phyloP scores from a whole-genome alignment of 345 rosid species.

The Citrus inodora region DNA sequence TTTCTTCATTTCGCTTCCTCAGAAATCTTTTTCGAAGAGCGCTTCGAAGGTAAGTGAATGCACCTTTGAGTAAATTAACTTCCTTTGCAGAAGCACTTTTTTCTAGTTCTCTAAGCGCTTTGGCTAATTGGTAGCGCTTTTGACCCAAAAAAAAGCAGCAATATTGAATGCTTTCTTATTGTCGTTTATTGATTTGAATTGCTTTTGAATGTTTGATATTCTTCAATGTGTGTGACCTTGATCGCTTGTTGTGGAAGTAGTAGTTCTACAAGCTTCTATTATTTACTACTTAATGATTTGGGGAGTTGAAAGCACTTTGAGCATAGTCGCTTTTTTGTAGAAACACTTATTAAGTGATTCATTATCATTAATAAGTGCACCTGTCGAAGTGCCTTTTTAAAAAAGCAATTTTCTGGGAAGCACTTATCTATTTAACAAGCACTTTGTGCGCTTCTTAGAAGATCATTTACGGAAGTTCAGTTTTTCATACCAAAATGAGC shows the following conservation, averaged over 20 bases:
- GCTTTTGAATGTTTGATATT: not conserved
- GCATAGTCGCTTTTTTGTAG: not conserved
- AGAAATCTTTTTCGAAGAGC: constrained; percentile 52
- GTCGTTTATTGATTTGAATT: not conserved
- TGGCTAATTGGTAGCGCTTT: not conserved
- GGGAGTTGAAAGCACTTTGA: not conserved
- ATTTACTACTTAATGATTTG: not conserved
- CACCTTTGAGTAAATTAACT: too few relatives aligned
- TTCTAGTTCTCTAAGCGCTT: too few relatives aligned
- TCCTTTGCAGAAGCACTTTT: too few relatives aligned
- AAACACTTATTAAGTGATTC: not conserved
- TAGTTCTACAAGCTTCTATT: not conserved
- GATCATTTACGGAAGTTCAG: not conserved
- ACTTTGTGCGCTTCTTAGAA: not conserved
- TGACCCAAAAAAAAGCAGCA: not conserved
- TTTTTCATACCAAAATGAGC: not conserved
- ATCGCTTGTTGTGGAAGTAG: not conserved
- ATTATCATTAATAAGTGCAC: not conserved
- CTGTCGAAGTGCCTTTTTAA: not conserved
- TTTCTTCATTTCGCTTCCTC: constrained; percentile 30
- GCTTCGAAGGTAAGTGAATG: constrained; percentile 40
- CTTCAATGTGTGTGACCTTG: not conserved
- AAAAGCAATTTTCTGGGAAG: not conserved
- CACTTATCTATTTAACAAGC: not conserved
- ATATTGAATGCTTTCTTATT: not conserved